phyloP scores from a whole-genome alignment of 352 stramenopile genomes.

The Phytophthora sojae region DNA sequence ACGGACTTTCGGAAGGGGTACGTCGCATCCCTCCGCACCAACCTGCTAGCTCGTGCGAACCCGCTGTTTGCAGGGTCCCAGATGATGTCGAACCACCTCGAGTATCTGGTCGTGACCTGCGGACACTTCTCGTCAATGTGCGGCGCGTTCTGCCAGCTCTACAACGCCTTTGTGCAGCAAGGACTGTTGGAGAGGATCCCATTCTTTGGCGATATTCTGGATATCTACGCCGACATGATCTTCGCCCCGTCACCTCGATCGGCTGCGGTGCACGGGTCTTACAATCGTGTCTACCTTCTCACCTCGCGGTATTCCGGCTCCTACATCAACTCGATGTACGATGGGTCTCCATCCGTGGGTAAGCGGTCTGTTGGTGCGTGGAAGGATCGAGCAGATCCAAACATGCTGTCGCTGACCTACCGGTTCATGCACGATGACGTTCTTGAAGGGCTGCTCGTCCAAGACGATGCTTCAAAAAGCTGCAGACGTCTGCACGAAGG shows the following conservation, averaged over 20 bases:
- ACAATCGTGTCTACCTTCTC: constrained; percentile 30
- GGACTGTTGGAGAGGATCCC: constrained; percentile 14
- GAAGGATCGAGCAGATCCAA: constrained; percentile 13
- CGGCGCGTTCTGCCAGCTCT: constrained; percentile 39
- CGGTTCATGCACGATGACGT: constrained; percentile 32
- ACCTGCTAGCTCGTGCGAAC: constrained; percentile 27
- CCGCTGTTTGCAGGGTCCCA: constrained; percentile 32
- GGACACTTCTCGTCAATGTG: constrained; percentile 26
- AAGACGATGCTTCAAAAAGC: constrained; percentile 29
- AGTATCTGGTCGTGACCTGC: constrained; percentile 20
- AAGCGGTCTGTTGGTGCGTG: constrained; percentile 3
- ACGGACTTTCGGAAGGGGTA: neutral
- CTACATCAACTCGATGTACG: constrained; percentile 26
- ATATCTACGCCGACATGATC: constrained; percentile 25
- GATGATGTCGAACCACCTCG: constrained; percentile 34
- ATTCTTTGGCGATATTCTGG: constrained; percentile 36
- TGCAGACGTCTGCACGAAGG: constrained; percentile 19
- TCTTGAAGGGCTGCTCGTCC: constrained; percentile 11
- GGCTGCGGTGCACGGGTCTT: constrained; percentile 22
- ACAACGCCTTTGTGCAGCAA: constrained; percentile 30
- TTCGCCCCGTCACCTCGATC: constrained; percentile 35
- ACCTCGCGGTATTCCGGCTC: neutral
- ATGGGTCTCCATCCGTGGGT: neutral
- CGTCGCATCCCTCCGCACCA: neutral
- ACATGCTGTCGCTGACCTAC: constrained; percentile 30